Percentiles rank a stretch among this genome's conserved stretches.
These are phyloP conservation scores for Astrocystis sublimbata DNA, from an alignment of 495 filamentous ascomycete species.

Conservation along the genomic window DNA sequence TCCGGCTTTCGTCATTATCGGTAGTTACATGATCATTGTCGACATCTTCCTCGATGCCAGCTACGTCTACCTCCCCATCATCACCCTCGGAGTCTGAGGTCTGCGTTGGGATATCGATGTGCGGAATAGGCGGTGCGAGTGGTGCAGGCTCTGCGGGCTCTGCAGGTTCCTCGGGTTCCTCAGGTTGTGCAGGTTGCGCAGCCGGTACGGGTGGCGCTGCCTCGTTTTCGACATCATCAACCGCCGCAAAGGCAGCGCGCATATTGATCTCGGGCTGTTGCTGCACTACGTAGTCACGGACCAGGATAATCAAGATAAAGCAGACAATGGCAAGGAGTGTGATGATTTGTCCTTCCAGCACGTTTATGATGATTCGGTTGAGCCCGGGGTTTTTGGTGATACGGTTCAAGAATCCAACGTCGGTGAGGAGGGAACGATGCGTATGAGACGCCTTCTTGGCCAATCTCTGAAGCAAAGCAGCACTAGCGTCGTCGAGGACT, in stretches of 20 bases:
- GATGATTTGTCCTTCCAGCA: constrained; percentile 89
- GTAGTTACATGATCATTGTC: not conserved
- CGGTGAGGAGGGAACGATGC: constrained; percentile 62
- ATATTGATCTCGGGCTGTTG: constrained; percentile 81
- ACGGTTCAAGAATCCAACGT: constrained; percentile 67
- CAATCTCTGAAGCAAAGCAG: constrained; percentile 19
- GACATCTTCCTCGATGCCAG: not conserved
- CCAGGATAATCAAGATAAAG: constrained; percentile 93
- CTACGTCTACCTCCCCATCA: constrained; percentile 23
- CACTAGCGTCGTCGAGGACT: constrained; percentile 19
- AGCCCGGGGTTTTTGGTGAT: constrained; percentile 71
- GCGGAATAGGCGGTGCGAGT: constrained; percentile 3
- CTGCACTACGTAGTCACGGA: constrained; percentile 96
- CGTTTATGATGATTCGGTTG: constrained; percentile 79
- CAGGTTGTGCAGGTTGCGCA: not conserved
- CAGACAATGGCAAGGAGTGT: constrained; percentile 85
- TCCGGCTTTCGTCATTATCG: constrained; percentile 16
- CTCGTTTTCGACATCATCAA: constrained; percentile 55
- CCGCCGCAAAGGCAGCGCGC: constrained; percentile 54
- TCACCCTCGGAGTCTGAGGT: constrained; percentile 17
- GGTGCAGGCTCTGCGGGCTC: constrained; percentile 22
- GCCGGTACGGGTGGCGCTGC: constrained; percentile 40
- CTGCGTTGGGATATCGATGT: constrained; percentile 9
- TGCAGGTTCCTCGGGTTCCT: not conserved
- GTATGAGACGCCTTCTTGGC: constrained; percentile 16